Evolutionary conservation across 768 basidiomycete species (phyloP), one percentile per base, ranked within the genome.

Genomic region (Lactifluus piperatus): DNA sequence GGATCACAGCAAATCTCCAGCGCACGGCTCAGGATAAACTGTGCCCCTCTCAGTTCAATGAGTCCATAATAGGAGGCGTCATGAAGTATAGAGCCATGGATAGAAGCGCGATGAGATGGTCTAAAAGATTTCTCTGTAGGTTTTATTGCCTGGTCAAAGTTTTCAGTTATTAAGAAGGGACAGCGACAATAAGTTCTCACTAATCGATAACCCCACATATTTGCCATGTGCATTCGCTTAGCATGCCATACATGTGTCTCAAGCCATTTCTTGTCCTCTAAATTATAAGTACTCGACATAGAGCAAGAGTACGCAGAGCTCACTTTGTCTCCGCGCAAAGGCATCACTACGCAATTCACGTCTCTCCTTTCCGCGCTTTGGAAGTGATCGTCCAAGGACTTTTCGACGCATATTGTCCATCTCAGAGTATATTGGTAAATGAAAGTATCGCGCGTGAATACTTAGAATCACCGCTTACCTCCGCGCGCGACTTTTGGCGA

Each of bases 241-340:
- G 94, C 90, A 66, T 97, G 95, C 92, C 94, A 98, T 20, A 98
- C 72, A 70, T 99, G 97, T 5, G 94, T 95, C 69, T 95, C 92
- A 0, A 99, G 81, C 95, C 95, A 98, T 13, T 79, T 75, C 70
- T 97, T 97, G 63, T 89, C 79, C 30, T 77, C 94, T 97, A 63
- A 2, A 43, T 11, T 27, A 32, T 37, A 5, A 22, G n/a, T 20
- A 39, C 29, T 3, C 18, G n/a, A 41, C n/a, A 32, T 44, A 45
- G 20, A 7, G 30, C 2, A 32, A 50, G 53, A 44, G 18, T 47
- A 45, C 5, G 11, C n/a, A 37, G 32, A 37, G 54, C 72, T 63
- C 63, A 95, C 95, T 73, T 71, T 97, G 94, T 57, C 95, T 81
- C 50, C 78, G 81, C 46, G 84, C 70, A 29, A 93, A 76, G 18